A percentile compares a stretch with the other conserved stretches of the same genome.
Evolutionary conservation across 805 yeast species (phyloP).

Genomic region (Ascoidea rubescens): DNA sequence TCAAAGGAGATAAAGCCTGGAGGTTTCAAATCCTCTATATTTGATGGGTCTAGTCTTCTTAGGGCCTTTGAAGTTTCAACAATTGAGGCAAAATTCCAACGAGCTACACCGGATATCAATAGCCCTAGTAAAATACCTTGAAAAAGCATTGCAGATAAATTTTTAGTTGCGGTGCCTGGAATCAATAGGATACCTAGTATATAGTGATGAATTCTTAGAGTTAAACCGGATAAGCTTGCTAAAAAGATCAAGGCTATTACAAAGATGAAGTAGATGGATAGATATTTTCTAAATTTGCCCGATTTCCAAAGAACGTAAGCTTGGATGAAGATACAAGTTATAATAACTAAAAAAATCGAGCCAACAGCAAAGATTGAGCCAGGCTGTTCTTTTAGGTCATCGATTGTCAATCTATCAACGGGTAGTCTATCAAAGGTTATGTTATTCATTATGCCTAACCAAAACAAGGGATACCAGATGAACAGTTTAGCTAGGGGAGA

Average conservation of each 20-base stretch:
- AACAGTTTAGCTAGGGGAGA: conserved; percentile 24
- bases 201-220: conserved; percentile 70
- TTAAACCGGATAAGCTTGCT: conserved; percentile 42
- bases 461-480: conserved; percentile 66
- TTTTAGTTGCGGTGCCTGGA: conserved; percentile 75
- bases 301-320: conserved; percentile 71
- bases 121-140: conserved; percentile 82
- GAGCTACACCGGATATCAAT: conserved; percentile 67
- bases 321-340: conserved; percentile 50
- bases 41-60: conserved; percentile 42
- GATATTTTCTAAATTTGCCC: conserved; percentile 49
- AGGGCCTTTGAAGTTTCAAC: conserved; percentile 62
- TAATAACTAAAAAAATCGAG: conserved; percentile 27
- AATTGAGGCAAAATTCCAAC: conserved; percentile 91
- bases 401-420: conserved; percentile 64
- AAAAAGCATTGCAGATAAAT: conserved; percentile 53
- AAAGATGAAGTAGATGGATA: conserved; percentile 35
- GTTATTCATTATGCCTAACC: conserved; percentile 78
- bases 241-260: conserved; percentile 30
- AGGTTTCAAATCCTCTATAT: conserved; percentile 4
- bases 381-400: conserved; percentile 60
- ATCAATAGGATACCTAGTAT: conserved; percentile 62
- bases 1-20: conserved; percentile 13
- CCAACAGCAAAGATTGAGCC: conserved; percentile 61
- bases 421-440: conserved; percentile 82